phyloP scores from a whole-genome alignment of 768 basidiomycete species.

The Rhodotorula graminis region DNA sequence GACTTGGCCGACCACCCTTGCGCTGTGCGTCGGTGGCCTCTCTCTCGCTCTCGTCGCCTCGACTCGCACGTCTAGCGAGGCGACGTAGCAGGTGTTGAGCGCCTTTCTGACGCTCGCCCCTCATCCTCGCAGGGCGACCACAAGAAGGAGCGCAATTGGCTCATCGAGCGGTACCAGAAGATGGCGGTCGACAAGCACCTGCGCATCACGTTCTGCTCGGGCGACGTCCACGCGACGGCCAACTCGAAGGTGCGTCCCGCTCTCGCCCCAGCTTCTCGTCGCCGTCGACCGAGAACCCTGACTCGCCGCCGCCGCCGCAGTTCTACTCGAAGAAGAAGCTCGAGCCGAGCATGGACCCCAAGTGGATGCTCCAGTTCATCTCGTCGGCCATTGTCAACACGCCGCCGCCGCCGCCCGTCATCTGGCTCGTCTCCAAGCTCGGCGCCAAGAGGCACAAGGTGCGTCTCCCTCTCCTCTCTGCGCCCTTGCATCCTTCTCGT shows the following conservation, averaged over 20 bases:
- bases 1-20: conserved; percentile 56
- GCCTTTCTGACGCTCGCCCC: not conserved
- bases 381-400: conserved; percentile 96
- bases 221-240: conserved; percentile 89
- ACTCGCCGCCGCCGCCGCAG: conserved; percentile 47
- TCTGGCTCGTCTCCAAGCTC: conserved; percentile 72
- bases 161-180: conserved; percentile 66
- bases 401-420: conserved; percentile 66
- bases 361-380: conserved; percentile 86
- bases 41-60: not conserved
- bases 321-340: conserved; percentile 50
- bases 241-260: conserved; percentile 55
- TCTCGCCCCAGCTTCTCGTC: not conserved
- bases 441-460: conserved; percentile 66
- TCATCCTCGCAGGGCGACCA: conserved; percentile 16
- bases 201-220: conserved; percentile 79
- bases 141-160: conserved; percentile 84
- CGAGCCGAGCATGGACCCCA: conserved; percentile 60
- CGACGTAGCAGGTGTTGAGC: too few species aligned
- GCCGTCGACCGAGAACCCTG: not conserved
- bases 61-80: too few species aligned
- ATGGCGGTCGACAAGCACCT: conserved; percentile 61
- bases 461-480: not conserved
- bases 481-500: too few species aligned
- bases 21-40: conserved; percentile 2